Evolutionary conservation across 441 rosid species (phyloP).

Genomic region (Lepidium campestre): DNA sequence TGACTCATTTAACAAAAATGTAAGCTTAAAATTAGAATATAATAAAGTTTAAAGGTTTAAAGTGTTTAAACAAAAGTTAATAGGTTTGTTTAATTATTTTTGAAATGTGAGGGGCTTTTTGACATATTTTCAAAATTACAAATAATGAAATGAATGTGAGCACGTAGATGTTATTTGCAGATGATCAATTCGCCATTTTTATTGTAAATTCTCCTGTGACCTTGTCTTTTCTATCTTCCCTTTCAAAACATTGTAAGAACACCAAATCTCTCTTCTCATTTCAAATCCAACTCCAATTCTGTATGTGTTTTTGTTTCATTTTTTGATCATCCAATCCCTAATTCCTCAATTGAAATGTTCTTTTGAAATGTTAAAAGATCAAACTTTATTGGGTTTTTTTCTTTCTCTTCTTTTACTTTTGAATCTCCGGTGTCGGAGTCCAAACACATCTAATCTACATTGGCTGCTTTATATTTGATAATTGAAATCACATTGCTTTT

Average conservation of each 20-base stretch:
- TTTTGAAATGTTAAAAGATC: not conserved
- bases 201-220: not conserved
- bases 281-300: not conserved
- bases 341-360: not conserved
- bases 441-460: not conserved
- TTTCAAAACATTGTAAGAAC: constrained; percentile 21
- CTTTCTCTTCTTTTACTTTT: not conserved
- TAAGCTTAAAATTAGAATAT: not conserved
- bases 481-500: not conserved
- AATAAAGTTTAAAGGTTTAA: no score
- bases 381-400: not conserved
- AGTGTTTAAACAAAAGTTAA: no score
- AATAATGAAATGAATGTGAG: not conserved
- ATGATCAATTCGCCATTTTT: not conserved
- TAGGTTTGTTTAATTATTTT: no score
- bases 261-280: constrained; percentile 8
- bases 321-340: not conserved
- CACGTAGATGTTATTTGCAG: constrained; percentile 19
- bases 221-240: not conserved
- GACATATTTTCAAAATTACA: not conserved
- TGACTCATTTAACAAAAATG: no score
- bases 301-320: not conserved
- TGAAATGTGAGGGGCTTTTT: no score
- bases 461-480: not conserved
- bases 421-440: not conserved